phyloP scores from a whole-genome alignment of 1,284 basidiomycete species.

The Apiotrichum akiyoshidainum region DNA sequence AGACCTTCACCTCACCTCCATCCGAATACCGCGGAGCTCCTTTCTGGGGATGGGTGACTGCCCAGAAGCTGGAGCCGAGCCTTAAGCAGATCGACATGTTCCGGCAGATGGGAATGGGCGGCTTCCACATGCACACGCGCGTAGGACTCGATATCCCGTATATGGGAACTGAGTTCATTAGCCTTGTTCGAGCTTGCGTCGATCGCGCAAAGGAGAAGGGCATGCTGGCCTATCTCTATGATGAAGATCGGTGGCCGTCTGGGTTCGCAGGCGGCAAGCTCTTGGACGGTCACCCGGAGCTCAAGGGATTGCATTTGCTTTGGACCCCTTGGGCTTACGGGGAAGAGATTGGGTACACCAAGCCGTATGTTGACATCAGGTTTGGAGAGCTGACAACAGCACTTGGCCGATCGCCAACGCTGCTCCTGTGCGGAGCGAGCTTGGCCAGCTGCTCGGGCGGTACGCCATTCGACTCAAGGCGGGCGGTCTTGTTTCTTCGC shows the following conservation, averaged over 20 bases:
- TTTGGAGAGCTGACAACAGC: constrained; percentile 7
- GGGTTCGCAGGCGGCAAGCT: constrained; percentile 32
- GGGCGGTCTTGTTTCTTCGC: constrained; percentile 20
- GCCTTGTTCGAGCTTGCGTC: constrained; percentile 25
- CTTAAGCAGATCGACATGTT: constrained; percentile 27
- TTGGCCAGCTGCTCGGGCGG: constrained; percentile 25
- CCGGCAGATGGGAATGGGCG: constrained; percentile 36
- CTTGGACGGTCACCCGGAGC: constrained; percentile 29
- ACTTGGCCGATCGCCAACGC: constrained; percentile 26
- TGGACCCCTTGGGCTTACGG: constrained; percentile 32
- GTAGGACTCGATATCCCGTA: constrained; percentile 34
- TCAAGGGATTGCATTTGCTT: constrained; percentile 24
- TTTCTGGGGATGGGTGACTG: constrained; percentile 32
- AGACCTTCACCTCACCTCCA: constrained; percentile 23
- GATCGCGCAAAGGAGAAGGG: constrained; percentile 27
- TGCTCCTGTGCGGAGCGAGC: constrained; percentile 27
- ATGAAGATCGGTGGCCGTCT: constrained; percentile 38
- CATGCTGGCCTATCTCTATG: constrained; percentile 33
- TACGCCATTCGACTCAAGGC: constrained; percentile 23
- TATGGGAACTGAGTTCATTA: constrained; percentile 34
- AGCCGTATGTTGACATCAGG: constrained; percentile 16
- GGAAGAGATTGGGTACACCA: constrained; percentile 22
- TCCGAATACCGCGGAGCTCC: constrained; percentile 31
- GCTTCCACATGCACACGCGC: constrained; percentile 34
- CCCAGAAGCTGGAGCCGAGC: constrained; percentile 20